Evolutionary conservation across 2,329 filamentous ascomycete genomes (phyloP).

Genomic region (Diaporthe sp.): DNA sequence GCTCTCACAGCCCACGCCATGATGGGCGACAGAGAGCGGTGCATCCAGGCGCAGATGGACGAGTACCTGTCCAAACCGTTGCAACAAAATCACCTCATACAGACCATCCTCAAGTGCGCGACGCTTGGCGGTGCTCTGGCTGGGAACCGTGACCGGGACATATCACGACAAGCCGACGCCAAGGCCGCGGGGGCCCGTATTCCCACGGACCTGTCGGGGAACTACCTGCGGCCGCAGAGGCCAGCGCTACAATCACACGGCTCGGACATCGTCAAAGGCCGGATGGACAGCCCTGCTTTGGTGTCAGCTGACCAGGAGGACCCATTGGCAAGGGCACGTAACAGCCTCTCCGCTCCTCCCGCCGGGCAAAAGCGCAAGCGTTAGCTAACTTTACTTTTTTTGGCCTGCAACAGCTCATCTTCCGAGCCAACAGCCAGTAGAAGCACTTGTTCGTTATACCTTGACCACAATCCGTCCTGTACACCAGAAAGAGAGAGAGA

Average conservation of each 20-base stretch:
- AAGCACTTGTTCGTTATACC: conserved; percentile 35
- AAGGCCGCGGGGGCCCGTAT: conserved; percentile 57
- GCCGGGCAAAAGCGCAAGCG: conserved; percentile 42
- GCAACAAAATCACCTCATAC: conserved; percentile 96
- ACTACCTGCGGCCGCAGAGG: conserved; percentile 57
- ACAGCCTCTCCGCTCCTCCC: conserved; percentile 61
- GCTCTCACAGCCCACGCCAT: conserved; percentile 98
- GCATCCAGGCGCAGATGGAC: conserved; percentile 99
- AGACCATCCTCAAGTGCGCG: conserved; percentile 96
- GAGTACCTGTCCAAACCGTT: conserved; percentile 97
- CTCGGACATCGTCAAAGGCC: conserved; percentile 41
- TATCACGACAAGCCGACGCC: conserved; percentile 64
- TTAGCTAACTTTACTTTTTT: conserved; percentile 41
- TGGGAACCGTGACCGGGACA: conserved; percentile 76
- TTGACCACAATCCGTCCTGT: conserved; percentile 33
- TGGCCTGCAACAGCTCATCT: conserved; percentile 42
- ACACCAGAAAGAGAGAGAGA: conserved; percentile 3
- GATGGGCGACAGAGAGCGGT: conserved; percentile 98
- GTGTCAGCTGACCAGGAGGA: conserved; percentile 73
- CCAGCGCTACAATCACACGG: conserved; percentile 69
- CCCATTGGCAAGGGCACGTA: conserved; percentile 65
- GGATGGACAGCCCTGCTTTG: conserved; percentile 72
- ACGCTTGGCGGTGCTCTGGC: conserved; percentile 89
- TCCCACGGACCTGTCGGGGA: conserved; percentile 49
- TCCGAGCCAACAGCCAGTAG: conserved; percentile 42